Base-by-base conservation (phyloP, 345 rosid species). In the Salix dunnii region DNA sequence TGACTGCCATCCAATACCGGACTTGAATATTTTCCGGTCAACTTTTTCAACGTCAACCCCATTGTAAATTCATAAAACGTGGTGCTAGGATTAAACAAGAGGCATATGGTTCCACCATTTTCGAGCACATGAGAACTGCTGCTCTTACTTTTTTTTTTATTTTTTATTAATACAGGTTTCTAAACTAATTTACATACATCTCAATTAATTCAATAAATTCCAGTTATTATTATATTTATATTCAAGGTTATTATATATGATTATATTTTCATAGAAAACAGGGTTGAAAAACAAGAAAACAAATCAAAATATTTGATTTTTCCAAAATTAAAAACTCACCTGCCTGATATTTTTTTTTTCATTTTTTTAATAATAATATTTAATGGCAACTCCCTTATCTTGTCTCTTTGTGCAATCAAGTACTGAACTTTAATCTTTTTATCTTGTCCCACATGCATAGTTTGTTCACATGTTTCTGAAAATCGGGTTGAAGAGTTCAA, bases 121-220 rank as follows among this genome's bases (percentile, higher is more conserved):
- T 21, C 14, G 4, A 43, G 17, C 49, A 43, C 16, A 43, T 13
- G 17, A 4, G 49, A 13, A 2, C 43, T 7, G 43, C 43, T 40
- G 12, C n/a, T n/a, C n/a, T n/a, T n/a, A n/a, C n/a, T n/a, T n/a
- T n/a, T n/a, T n/a, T n/a, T n/a, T n/a, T n/a, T n/a, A n/a, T n/a
- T n/a, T 33, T 33, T 33, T 33, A 33, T 4, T 33, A 4, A 4
- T 0, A 0, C 5, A 33, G 5, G 4, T 33, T 0, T 33, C 0
- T 4, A 0, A 0, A 33, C 5, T 1, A 33, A 33, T 1, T 33
- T 33, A 1, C 6, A 0, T 0, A 1, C 6, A 33, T 6, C 6
- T 33, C 35, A 33, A 33, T 4, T 33, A 33, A 33, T 33, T n/a
- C n/a, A n/a, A n/a, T n/a, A n/a, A n/a, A n/a, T n/a, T n/a, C n/a